These are phyloP conservation scores for Irpex sp. DNA, from an alignment of 1,284 basidiomycete species.

Conservation along the genomic window DNA sequence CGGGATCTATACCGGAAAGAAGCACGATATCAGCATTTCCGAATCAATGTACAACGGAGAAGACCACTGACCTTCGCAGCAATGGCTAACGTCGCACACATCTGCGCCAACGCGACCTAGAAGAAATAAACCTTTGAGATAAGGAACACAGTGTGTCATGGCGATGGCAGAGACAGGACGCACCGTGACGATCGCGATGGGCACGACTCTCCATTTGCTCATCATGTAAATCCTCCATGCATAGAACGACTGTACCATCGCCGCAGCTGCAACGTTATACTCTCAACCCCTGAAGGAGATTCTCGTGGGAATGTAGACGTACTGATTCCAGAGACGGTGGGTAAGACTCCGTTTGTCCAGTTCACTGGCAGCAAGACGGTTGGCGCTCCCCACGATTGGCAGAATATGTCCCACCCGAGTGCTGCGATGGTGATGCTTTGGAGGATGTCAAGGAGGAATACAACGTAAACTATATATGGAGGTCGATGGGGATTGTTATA, in stretches of 20 bases:
- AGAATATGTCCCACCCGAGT: not conserved
- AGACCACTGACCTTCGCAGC: not conserved
- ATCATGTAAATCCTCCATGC: slow-evolving; percentile 13
- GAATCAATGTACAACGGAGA: not conserved
- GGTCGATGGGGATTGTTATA: too few relatives aligned
- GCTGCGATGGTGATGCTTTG: slow-evolving; percentile 9
- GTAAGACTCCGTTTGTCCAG: not conserved
- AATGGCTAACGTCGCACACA: not conserved
- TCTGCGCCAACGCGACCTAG: not conserved
- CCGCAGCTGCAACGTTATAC: slow-evolving; percentile 5
- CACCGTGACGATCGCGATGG: slow-evolving; percentile 2
- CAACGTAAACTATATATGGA: not conserved
- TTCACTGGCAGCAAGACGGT: not conserved
- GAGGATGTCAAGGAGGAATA: slow-evolving; percentile 12
- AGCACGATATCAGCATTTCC: not conserved
- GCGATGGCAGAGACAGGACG: slow-evolving; percentile 3
- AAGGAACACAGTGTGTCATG: not conserved
- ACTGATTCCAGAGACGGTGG: not conserved
- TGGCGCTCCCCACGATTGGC: not conserved
- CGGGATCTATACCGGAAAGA: not conserved
- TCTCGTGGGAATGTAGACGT: not conserved
- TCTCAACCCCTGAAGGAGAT: not conserved
- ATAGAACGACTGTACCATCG: slow-evolving; percentile 13
- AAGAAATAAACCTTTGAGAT: too few relatives aligned
- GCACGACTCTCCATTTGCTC: slow-evolving; percentile 5